A percentile compares a stretch with the other conserved stretches of the same genome.
Conservation (phyloP, 2,329 filamentous ascomycete genomes). For the Aspergillus sp. region DNA sequence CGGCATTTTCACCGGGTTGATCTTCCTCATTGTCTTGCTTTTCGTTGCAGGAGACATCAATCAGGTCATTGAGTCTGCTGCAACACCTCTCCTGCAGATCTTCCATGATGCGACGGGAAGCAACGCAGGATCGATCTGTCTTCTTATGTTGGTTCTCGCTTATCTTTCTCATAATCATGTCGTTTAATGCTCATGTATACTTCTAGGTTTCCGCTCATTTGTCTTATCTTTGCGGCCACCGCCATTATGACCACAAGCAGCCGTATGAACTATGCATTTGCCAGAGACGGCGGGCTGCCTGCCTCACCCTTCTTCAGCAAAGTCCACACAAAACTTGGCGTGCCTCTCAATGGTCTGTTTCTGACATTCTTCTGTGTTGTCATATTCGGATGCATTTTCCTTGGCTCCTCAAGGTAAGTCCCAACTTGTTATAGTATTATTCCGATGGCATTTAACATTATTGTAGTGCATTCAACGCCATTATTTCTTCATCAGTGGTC, state of each 20-base stretch:
- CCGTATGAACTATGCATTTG: slow-evolving; percentile 37
- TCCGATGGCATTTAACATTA: neutral
- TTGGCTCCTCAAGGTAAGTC: slow-evolving; percentile 55
- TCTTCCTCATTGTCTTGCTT: slow-evolving; percentile 63
- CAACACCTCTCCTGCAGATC: slow-evolving; percentile 62
- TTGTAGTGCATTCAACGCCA: slow-evolving; percentile 66
- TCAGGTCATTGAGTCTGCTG: slow-evolving; percentile 54
- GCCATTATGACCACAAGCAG: slow-evolving; percentile 38
- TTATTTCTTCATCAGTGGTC: slow-evolving; percentile 69
- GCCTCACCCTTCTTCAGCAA: slow-evolving; percentile 59
- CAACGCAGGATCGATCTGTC: slow-evolving; percentile 61
- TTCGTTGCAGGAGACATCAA: slow-evolving; percentile 63
- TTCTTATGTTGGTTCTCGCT: slow-evolving; percentile 54
- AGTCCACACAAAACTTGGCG: slow-evolving; percentile 60
- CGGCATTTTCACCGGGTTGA: slow-evolving; percentile 61
- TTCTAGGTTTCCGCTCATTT: slow-evolving; percentile 30
- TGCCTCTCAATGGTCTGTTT: slow-evolving; percentile 66
- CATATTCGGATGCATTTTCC: slow-evolving; percentile 68
- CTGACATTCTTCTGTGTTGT: slow-evolving; percentile 62
- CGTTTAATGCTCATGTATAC: slow-evolving; percentile 6
- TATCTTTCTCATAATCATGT: neutral
- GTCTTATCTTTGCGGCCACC: slow-evolving; percentile 32
- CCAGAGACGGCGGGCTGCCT: slow-evolving; percentile 65
- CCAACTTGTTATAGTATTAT: neutral
- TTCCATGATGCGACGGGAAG: slow-evolving; percentile 62